Evolutionary conservation across 1,139 yeast species (phyloP).

Genomic region (Yamadazyma trypodendri): DNA sequence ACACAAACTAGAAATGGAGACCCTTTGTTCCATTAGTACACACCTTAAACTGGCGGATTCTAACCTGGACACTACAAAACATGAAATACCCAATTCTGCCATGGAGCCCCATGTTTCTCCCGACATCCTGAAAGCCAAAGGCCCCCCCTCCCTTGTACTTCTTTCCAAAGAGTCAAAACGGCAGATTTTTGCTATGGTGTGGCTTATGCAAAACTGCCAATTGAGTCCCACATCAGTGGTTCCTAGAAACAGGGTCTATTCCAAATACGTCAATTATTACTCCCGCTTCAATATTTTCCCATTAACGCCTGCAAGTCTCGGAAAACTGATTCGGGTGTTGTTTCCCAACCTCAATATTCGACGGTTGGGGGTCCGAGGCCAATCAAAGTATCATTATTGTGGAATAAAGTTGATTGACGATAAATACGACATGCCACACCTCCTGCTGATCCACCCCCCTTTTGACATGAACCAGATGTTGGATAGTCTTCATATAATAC

Average conservation of each 20-base stretch:
- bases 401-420: slow-evolving; percentile 62
- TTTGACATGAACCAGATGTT: slow-evolving; percentile 2
- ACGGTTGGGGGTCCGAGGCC: slow-evolving; percentile 85
- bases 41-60: no score
- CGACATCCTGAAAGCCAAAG: no score
- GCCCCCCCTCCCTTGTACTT: not conserved
- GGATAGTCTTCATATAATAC: slow-evolving; percentile 4
- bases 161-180: slow-evolving; percentile 58
- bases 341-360: slow-evolving; percentile 80
- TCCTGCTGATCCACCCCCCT: not conserved
- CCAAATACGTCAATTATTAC: slow-evolving; percentile 74
- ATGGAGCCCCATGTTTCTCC: no score
- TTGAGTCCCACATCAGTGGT: slow-evolving; percentile 67
- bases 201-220: slow-evolving; percentile 73
- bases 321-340: slow-evolving; percentile 71
- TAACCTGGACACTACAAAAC: no score
- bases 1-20: not conserved
- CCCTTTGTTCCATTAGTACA: no score
- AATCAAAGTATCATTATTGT: slow-evolving; percentile 87
- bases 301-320: slow-evolving; percentile 83
- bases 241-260: slow-evolving; percentile 80
- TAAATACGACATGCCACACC: slow-evolving; percentile 6
- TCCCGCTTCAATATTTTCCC: slow-evolving; percentile 67
- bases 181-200: slow-evolving; percentile 79
- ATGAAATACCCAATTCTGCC: no score